phyloP scores from a whole-genome alignment of 2,329 filamentous ascomycete genomes.

The Cladosporium phlei region DNA sequence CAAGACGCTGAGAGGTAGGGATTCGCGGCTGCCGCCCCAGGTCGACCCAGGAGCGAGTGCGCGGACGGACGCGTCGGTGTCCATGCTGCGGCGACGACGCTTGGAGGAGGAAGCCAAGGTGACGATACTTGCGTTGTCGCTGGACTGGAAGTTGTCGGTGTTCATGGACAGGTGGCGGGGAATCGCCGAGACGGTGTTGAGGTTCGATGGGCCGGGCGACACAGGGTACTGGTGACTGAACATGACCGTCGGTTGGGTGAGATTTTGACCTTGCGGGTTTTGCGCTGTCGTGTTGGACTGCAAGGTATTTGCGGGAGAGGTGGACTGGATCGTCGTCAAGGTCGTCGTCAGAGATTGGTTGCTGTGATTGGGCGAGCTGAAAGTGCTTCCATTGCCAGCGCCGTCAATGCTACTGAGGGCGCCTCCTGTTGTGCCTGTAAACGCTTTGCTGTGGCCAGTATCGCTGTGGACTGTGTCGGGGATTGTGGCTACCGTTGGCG shows the following conservation, averaged over 20 bases:
- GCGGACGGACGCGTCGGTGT: constrained; percentile 80
- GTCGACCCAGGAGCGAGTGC: constrained; percentile 78
- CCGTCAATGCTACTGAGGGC: constrained; percentile 52
- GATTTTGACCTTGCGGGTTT: background rate
- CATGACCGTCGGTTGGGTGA: constrained; percentile 35
- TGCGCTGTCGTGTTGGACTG: constrained; percentile 22
- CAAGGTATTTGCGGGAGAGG: constrained; percentile 52
- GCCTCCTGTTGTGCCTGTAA: constrained; percentile 67
- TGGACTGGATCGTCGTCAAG: constrained; percentile 78
- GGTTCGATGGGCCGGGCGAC: constrained; percentile 44
- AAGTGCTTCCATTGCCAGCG: constrained; percentile 25
- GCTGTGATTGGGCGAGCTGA: constrained; percentile 51
- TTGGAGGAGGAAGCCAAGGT: constrained; percentile 81
- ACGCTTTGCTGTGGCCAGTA: constrained; percentile 71
- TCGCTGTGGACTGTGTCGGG: constrained; percentile 71
- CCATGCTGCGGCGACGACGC: constrained; percentile 71
- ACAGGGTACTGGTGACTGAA: constrained; percentile 56
- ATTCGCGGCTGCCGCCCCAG: constrained; percentile 77
- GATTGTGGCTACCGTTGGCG: constrained; percentile 79
- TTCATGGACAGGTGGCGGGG: constrained; percentile 62
- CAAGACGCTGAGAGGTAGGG: constrained; percentile 70
- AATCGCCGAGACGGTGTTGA: constrained; percentile 64
- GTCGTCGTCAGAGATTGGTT: constrained; percentile 77
- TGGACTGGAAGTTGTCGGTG: constrained; percentile 65
- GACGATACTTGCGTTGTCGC: constrained; percentile 80